Evolutionary conservation across 768 basidiomycete genomes (phyloP).

Genomic region (Lactarius evosmus): DNA sequence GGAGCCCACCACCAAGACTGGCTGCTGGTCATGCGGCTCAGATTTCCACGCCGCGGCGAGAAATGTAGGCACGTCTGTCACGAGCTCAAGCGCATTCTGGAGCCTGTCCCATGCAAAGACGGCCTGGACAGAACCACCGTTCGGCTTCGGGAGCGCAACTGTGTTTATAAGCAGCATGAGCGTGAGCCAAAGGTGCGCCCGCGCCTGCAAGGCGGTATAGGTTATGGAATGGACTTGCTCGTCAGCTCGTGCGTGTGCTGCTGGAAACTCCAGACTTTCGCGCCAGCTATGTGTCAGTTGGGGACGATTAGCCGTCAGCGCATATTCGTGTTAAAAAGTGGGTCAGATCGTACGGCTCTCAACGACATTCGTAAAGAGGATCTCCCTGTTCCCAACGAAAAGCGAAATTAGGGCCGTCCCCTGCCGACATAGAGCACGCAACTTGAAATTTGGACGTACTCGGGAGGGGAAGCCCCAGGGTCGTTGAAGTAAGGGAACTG

Average conservation of each 20-base stretch:
- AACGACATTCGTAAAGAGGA: neutral
- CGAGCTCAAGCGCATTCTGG: constrained; percentile 1
- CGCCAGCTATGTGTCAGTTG: constrained; percentile 1
- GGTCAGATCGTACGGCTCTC: constrained; percentile 1
- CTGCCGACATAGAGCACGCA: neutral
- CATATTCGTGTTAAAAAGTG: neutral
- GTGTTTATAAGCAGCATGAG: neutral
- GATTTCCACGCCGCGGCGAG: neutral
- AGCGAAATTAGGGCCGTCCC: neutral
- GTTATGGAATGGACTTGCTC: constrained; percentile 1
- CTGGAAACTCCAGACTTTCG: constrained; percentile 4
- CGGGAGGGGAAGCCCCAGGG: neutral
- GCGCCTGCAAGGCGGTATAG: neutral
- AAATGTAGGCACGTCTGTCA: neutral
- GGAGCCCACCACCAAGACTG: constrained; percentile 5
- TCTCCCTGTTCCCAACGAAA: neutral
- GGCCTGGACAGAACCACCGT: neutral
- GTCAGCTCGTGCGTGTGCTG: neutral
- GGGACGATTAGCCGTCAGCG: neutral
- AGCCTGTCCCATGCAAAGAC: neutral
- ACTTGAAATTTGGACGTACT: constrained; percentile 5
- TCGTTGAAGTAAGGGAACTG: neutral
- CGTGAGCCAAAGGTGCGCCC: neutral
- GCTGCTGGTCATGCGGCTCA: neutral
- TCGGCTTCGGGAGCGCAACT: neutral